Evolutionary conservation across 116 monocot species (phyloP), one percentile per base, ranked within the genome.

Genomic region (Phalaenopsis hybrid): DNA sequence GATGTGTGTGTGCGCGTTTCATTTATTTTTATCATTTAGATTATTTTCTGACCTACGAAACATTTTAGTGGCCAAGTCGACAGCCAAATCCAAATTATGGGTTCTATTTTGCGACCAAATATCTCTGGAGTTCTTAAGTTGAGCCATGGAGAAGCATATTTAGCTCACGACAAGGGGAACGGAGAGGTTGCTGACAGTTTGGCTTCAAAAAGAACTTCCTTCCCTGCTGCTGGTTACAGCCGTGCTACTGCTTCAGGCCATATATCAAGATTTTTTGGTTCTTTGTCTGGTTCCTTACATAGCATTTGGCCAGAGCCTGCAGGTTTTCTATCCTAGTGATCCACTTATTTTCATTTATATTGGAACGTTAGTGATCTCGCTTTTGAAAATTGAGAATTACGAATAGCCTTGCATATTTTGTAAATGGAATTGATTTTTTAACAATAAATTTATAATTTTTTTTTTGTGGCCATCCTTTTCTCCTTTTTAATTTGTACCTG

Each of bases 81-180:
- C 75, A 95, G 95, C 80, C 90, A 94, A 81, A 82, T 98, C 85
- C 98, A 92, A 81, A 92, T 98, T 75, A 86, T 67, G 34, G 95
- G 98, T 48, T 98, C 98, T 25, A 94, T 98, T 79, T 76, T 93
- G 89, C 93, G 92, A 58, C 98, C 98, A 85, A 93, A 93, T 70
- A 90, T 98, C 50, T 93, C 95, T 83, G 98, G 98, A 81, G 90
- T 87, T 88, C 90, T 95, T 74, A 90, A 92, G 76, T 83, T 98
- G 82, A 98, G 98, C 81, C 98, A 93, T 82, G 98, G 98, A 25
- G 98, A 98, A 89, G 98, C 98, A 75, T 98, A 98, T 84, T 78
- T 98, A 85, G 95, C 98, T 63, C 98, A 98, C 86, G 94, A 94
- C 76, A 98, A 93, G 77, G 90, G 98, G n/a, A 93, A 95, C 85